These are phyloP conservation scores for Coffea canephora DNA, from an alignment of 257 asterid genomes.

Conservation along the genomic window DNA sequence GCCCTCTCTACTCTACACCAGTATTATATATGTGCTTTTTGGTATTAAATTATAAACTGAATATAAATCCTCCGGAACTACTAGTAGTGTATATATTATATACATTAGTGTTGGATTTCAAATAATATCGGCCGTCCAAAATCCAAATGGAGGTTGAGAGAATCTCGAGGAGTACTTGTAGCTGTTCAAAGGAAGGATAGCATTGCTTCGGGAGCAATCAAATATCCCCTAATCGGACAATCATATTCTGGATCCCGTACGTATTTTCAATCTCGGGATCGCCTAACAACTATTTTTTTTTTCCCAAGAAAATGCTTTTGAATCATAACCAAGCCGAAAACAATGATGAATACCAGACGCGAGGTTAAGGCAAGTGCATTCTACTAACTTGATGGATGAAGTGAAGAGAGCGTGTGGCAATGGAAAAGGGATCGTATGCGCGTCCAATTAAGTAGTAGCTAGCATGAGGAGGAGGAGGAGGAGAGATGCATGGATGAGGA, in stretches of 20 bases:
- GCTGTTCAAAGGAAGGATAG: background rate
- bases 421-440: no score
- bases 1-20: no score
- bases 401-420: no score
- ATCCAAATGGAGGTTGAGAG: background rate
- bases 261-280: constrained; percentile 6
- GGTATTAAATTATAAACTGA: background rate
- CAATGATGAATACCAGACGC: background rate
- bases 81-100: no score
- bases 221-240: background rate
- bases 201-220: constrained; percentile 20
- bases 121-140: background rate
- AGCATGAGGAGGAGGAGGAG: no score
- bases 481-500: background rate
- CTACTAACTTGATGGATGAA: no score
- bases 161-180: constrained; percentile 1
- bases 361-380: background rate
- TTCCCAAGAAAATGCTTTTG: background rate
- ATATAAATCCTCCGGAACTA: background rate
- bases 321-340: background rate
- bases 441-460: no score
- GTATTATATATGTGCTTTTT: no score
- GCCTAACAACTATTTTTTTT: background rate
- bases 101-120: background rate
- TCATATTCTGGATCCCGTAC: background rate